Conservation (phyloP, 768 basidiomycete species). For the Pleurotus pulmonarius region DNA sequence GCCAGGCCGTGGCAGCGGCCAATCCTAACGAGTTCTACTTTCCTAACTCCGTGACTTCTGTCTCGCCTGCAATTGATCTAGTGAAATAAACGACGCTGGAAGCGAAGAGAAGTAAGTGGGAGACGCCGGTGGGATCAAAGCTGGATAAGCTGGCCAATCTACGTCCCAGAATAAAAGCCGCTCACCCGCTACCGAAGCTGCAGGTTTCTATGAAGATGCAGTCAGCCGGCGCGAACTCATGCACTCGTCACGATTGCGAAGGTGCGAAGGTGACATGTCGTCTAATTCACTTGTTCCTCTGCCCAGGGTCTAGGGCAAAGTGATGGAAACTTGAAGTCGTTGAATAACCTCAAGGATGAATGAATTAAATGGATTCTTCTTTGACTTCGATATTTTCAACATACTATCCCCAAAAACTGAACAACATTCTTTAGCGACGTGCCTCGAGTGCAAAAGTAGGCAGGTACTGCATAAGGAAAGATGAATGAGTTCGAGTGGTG, state of each 20-base stretch:
- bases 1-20: too few species aligned
- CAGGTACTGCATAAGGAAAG: neutral
- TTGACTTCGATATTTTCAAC: neutral
- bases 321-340: neutral
- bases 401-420: neutral
- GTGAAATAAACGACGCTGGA: too few species aligned
- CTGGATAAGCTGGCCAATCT: neutral
- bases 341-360: neutral
- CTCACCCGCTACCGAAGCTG: neutral
- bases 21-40: too few species aligned
- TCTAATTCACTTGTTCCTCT: too few species aligned
- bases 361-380: neutral
- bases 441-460: neutral
- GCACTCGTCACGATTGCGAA: neutral
- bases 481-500: neutral
- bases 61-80: too few species aligned
- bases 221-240: neutral
- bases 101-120: too few species aligned
- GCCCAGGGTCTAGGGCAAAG: neutral
- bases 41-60: too few species aligned
- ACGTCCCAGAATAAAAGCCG: neutral
- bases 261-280: too few species aligned
- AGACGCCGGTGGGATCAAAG: neutral
- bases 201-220: neutral
- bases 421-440: neutral